A percentile compares a stretch with the other conserved stretches of the same genome.
These are phyloP conservation scores for Carex arenaria DNA, from an alignment of 202 grass and related monocot species.

Conservation along the genomic window DNA sequence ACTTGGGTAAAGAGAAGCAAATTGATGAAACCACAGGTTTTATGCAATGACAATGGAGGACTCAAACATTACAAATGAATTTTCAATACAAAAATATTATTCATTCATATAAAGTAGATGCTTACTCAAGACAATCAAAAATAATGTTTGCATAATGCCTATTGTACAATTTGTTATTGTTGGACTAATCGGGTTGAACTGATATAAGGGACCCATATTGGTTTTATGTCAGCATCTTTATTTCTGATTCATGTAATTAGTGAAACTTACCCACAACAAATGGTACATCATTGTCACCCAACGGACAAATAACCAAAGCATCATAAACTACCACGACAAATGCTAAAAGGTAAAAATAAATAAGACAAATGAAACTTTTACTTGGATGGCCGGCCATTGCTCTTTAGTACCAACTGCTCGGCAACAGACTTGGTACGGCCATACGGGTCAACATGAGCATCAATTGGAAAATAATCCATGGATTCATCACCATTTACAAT, in stretches of 20 bases:
- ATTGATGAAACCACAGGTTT: no score
- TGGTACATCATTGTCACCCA: background rate
- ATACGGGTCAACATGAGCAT: slow-evolving; percentile 85
- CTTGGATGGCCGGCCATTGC: slow-evolving; percentile 70
- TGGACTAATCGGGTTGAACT: background rate
- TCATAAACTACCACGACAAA: background rate
- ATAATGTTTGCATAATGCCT: background rate
- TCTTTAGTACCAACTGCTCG: slow-evolving; percentile 87
- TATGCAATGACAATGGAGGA: background rate
- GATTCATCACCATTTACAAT: slow-evolving; percentile 69
- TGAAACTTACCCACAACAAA: background rate
- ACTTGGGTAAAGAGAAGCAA: background rate
- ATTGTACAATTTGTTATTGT: background rate
- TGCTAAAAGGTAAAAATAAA: background rate
- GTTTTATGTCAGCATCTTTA: background rate
- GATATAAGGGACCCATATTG: background rate
- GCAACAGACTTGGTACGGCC: slow-evolving; percentile 82
- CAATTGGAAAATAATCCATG: slow-evolving; percentile 72
- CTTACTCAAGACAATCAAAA: background rate
- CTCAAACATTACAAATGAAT: background rate
- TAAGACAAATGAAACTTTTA: slow-evolving; percentile 33
- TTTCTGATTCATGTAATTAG: background rate
- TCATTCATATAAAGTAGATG: background rate
- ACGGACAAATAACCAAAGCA: background rate
- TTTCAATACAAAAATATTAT: background rate